Evolutionary conservation across 768 basidiomycete genomes (phyloP).

Genomic region (Lactarius evosmus): DNA sequence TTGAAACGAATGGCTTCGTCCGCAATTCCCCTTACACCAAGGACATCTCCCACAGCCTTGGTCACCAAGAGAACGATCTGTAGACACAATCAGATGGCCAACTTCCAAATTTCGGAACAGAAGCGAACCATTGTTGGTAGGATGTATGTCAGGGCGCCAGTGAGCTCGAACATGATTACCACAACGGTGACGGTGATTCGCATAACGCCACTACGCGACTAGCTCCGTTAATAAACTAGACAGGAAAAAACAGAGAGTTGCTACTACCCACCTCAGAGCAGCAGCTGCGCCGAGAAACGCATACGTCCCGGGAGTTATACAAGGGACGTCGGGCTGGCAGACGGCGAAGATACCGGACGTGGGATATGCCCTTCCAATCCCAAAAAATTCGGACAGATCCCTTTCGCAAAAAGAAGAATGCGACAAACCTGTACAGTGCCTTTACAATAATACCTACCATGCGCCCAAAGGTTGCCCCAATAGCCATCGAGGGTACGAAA

Average conservation of each 20-base stretch:
- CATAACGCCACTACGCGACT: slow-evolving; percentile 75
- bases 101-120: slow-evolving; percentile 17
- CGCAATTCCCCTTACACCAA: slow-evolving; percentile 91
- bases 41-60: slow-evolving; percentile 93
- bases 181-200: slow-evolving; percentile 97
- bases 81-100: slow-evolving; percentile 16
- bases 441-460: slow-evolving; percentile 98
- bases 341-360: slow-evolving; percentile 84
- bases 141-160: slow-evolving; percentile 95
- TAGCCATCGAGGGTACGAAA: slow-evolving; percentile 98
- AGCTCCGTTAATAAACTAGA: not conserved
- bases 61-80: slow-evolving; percentile 96
- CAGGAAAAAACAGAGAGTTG: not conserved
- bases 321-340: slow-evolving; percentile 89
- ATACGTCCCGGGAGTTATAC: slow-evolving; percentile 98
- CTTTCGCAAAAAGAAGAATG: not conserved
- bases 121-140: slow-evolving; percentile 88
- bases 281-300: slow-evolving; percentile 97
- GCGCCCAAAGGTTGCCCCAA: slow-evolving; percentile 94
- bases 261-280: slow-evolving; percentile 66
- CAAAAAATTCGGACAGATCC: slow-evolving; percentile 8
- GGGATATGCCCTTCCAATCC: slow-evolving; percentile 66
- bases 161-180: slow-evolving; percentile 99
- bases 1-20: slow-evolving; percentile 98
- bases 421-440: slow-evolving; percentile 73